Percentiles rank a stretch among this genome's conserved stretches.
Evolutionary conservation across 2,329 filamentous ascomycete species (phyloP).

Genomic region (Paracorniculantispora psalliotae): DNA sequence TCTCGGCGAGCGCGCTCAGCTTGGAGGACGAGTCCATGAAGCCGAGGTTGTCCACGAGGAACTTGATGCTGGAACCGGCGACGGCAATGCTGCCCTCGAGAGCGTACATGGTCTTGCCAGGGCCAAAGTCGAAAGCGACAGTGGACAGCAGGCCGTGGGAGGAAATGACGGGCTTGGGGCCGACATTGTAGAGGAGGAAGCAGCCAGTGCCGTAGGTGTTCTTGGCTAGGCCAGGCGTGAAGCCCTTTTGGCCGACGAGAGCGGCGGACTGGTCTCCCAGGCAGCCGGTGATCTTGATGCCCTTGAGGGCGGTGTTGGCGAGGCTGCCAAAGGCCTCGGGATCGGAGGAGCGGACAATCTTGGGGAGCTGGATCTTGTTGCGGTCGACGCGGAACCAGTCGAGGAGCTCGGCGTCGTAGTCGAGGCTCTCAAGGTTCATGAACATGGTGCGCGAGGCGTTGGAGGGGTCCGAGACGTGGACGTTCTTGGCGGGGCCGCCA

Average conservation of each 20-base stretch:
- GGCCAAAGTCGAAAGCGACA: constrained; percentile 71
- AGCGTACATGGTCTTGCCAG: constrained; percentile 63
- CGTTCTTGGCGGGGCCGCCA: constrained; percentile 58
- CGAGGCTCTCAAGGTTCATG: constrained; percentile 70
- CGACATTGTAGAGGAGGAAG: constrained; percentile 80
- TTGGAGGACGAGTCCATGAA: constrained; percentile 47
- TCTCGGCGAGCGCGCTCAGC: constrained; percentile 42
- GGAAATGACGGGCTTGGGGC: constrained; percentile 73
- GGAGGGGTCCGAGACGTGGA: constrained; percentile 72
- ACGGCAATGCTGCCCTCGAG: constrained; percentile 75
- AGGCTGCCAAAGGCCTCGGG: constrained; percentile 62
- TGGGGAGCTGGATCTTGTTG: constrained; percentile 66
- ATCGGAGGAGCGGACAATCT: constrained; percentile 71
- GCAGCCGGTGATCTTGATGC: constrained; percentile 68
- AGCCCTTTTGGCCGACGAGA: constrained; percentile 74
- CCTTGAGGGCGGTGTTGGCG: constrained; percentile 56
- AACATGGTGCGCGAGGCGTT: constrained; percentile 88
- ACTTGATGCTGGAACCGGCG: constrained; percentile 71
- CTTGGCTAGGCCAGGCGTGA: constrained; percentile 70
- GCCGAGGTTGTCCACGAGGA: constrained; percentile 53
- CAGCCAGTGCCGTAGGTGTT: constrained; percentile 85
- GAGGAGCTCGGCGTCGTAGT: constrained; percentile 69
- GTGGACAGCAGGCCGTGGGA: constrained; percentile 72
- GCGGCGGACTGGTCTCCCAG: constrained; percentile 79
- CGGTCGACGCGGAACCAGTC: constrained; percentile 70